Percentiles rank a stretch among this genome's conserved stretches.
These are phyloP conservation scores for Acanthamoeba triangularis DNA, from an alignment of 208 protist genomes.

Conservation along the genomic window DNA sequence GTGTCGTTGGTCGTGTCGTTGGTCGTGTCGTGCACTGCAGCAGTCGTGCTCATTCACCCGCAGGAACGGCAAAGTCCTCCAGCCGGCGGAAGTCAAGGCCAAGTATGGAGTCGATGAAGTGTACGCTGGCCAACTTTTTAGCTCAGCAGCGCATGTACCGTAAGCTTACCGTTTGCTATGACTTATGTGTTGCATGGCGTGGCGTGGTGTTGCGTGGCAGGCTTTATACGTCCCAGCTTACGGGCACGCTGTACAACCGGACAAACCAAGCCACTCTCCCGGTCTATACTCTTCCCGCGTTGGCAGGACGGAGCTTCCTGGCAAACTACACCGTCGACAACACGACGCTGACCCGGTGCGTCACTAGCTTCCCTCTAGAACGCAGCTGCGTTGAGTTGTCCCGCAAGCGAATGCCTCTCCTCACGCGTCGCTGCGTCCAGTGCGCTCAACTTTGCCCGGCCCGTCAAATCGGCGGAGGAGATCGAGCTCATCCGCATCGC, in stretches of 20 bases:
- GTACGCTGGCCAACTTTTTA: background rate
- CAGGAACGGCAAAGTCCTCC: constrained; percentile 34
- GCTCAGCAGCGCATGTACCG: background rate
- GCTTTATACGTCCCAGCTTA: constrained; percentile 28
- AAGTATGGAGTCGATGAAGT: constrained; percentile 65
- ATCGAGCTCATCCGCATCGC: constrained; percentile 46
- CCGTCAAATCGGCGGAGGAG: constrained; percentile 35
- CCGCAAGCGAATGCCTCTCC: background rate
- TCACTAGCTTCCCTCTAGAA: background rate
- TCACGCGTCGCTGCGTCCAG: background rate
- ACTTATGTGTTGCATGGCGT: too few relatives aligned
- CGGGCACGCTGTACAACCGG: background rate
- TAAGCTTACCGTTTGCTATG: background rate
- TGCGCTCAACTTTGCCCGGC: constrained; percentile 44
- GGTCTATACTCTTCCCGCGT: constrained; percentile 14
- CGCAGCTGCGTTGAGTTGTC: background rate
- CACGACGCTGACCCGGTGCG: background rate
- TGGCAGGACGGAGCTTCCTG: background rate
- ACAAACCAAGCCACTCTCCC: background rate
- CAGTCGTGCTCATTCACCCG: too few relatives aligned
- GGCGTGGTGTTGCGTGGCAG: background rate
- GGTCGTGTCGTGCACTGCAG: background rate
- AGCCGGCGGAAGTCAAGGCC: constrained; percentile 27
- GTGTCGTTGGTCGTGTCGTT: background rate
- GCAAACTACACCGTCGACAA: constrained; percentile 64